Conservation (phyloP, 2,329 filamentous ascomycete genomes). For the Colletotrichum paranaense region DNA sequence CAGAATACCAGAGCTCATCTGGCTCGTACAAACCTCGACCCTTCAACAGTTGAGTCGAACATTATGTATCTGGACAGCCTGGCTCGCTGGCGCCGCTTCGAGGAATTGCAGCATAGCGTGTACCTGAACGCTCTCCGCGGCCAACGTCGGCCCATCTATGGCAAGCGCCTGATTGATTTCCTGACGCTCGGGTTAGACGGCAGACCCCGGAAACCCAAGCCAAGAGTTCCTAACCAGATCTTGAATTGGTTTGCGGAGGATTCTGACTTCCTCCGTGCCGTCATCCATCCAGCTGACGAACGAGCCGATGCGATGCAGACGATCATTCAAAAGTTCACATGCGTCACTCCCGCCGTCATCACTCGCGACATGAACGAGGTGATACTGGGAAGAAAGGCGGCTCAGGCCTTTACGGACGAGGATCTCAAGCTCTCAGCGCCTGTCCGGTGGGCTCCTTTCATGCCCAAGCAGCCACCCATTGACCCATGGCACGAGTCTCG, state of each 20-base stretch:
- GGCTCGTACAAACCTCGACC: conserved; percentile 67
- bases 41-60: conserved; percentile 75
- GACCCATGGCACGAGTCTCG: conserved; percentile 96
- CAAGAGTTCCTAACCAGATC: conserved; percentile 70
- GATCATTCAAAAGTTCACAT: conserved; percentile 88
- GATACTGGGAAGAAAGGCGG: conserved; percentile 70
- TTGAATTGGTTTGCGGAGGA: conserved; percentile 82
- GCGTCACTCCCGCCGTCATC: conserved; percentile 89
- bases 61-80: conserved; percentile 79
- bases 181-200: conserved; percentile 73
- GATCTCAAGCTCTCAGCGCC: conserved; percentile 69
- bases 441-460: conserved; percentile 65
- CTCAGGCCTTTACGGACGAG: conserved; percentile 66
- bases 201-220: conserved; percentile 69
- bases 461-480: conserved; percentile 64
- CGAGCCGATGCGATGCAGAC: conserved; percentile 79
- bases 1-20: conserved; percentile 73
- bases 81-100: conserved; percentile 75
- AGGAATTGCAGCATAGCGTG: conserved; percentile 83
- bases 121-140: conserved; percentile 85
- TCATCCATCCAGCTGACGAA: conserved; percentile 80
- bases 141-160: conserved; percentile 84
- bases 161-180: conserved; percentile 80
- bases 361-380: conserved; percentile 80
- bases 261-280: conserved; percentile 70